Evolutionary conservation across 306 rosid species (phyloP).

Genomic region (Sechiopsis laciniata): DNA sequence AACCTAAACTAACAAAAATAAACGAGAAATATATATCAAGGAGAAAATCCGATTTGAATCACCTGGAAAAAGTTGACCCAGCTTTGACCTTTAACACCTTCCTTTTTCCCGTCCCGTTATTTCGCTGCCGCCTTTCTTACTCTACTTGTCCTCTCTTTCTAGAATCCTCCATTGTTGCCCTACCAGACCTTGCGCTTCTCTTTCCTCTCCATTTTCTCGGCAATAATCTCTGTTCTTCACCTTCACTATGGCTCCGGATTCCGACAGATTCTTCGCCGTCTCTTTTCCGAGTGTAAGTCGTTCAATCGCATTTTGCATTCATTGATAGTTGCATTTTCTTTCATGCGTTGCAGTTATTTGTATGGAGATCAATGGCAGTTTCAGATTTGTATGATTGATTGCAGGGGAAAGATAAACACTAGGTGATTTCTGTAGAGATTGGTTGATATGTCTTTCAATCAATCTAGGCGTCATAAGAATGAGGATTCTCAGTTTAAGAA

Average conservation of each 20-base stretch:
- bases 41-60: background rate
- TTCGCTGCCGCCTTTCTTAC: slow-evolving; percentile 2
- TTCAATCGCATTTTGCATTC: background rate
- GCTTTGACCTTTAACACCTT: too few relatives aligned
- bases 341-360: background rate
- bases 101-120: background rate
- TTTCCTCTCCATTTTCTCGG: background rate
- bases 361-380: background rate
- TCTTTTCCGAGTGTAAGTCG: background rate
- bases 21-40: too few relatives aligned
- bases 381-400: background rate
- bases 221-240: background rate
- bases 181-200: background rate
- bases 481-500: slow-evolving; percentile 37
- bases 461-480: slow-evolving; percentile 56
- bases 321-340: background rate
- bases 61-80: background rate
- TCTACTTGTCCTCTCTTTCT: background rate
- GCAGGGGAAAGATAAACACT: background rate
- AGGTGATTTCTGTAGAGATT: slow-evolving; percentile 15
- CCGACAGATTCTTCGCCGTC: slow-evolving; percentile 1
- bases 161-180: slow-evolving; percentile 5
- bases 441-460: slow-evolving; percentile 93
- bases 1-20: too few relatives aligned
- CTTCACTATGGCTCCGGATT: background rate